A percentile compares a stretch with the other conserved stretches of the same genome.
Evolutionary conservation across 208 protist species (phyloP).

Genomic region (Acanthamoeba culbertsoni): DNA sequence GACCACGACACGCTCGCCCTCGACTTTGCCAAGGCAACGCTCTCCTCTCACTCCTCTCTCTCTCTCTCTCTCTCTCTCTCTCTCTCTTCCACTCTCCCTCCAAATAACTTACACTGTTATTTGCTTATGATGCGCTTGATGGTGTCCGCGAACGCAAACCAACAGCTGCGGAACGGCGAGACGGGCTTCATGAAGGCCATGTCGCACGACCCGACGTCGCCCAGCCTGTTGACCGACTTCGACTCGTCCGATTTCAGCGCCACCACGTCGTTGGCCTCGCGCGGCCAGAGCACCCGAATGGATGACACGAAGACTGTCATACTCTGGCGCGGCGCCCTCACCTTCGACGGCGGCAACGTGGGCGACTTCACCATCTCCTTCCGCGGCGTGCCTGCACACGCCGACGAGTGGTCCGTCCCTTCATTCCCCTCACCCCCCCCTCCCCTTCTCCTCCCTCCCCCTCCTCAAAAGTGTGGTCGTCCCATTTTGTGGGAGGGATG

Average conservation of each 20-base stretch:
- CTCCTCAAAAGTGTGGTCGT: too few relatives aligned
- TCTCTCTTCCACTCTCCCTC: neutral
- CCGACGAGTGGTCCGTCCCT: neutral
- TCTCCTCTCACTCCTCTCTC: neutral
- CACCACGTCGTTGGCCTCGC: neutral
- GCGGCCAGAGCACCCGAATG: neutral
- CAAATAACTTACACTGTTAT: neutral
- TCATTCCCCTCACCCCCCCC: neutral
- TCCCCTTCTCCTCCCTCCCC: too few relatives aligned
- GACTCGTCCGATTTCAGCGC: constrained; percentile 3
- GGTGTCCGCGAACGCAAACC: neutral
- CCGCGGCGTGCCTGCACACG: neutral
- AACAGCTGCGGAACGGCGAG: neutral
- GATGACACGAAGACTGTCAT: constrained; percentile 43
- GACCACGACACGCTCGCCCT: neutral
- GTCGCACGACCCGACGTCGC: neutral
- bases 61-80: neutral
- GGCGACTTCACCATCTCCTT: constrained; percentile 55
- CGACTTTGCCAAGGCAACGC: neutral
- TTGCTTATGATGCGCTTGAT: neutral
- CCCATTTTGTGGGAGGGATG: too few relatives aligned
- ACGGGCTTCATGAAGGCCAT: neutral
- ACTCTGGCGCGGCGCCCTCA: constrained; percentile 25
- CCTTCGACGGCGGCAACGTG: neutral
- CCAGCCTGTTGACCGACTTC: neutral